Conservation (phyloP, 345 rosid genomes). For the Physaria fendleri region DNA sequence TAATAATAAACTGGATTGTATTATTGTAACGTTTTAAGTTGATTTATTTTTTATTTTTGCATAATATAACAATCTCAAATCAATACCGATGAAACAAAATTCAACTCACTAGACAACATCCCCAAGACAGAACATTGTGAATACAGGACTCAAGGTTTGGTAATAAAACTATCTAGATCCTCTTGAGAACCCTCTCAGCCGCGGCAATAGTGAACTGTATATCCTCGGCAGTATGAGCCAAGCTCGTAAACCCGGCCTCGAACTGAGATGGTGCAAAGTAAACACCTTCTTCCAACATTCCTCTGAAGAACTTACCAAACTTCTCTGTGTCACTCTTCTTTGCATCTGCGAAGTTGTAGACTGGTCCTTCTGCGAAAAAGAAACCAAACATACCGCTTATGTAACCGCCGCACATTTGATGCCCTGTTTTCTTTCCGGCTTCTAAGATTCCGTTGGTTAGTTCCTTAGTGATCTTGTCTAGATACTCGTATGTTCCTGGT, state of each 20-base stretch:
- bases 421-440: slow-evolving; percentile 71
- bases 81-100: neutral
- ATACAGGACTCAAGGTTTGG: neutral
- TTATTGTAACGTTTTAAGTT: too few relatives aligned
- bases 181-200: slow-evolving; percentile 52
- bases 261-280: slow-evolving; percentile 81
- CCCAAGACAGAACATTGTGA: slow-evolving; percentile 2
- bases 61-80: slow-evolving; percentile 1
- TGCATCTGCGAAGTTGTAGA: slow-evolving; percentile 57
- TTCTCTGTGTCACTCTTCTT: slow-evolving; percentile 65
- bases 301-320: slow-evolving; percentile 54
- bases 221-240: slow-evolving; percentile 67
- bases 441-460: slow-evolving; percentile 53
- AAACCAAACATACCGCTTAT: slow-evolving; percentile 78
- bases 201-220: slow-evolving; percentile 57
- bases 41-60: too few relatives aligned
- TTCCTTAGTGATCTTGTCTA: slow-evolving; percentile 56
- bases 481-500: slow-evolving; percentile 61
- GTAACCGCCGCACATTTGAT: slow-evolving; percentile 64
- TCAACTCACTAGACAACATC: slow-evolving; percentile 1
- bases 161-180: slow-evolving; percentile 34
- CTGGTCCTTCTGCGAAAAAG: slow-evolving; percentile 79
- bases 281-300: slow-evolving; percentile 80
- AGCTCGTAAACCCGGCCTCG: slow-evolving; percentile 83
- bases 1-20: too few relatives aligned